Percentiles rank a stretch among this genome's conserved stretches.
Conservation (phyloP, 116 monocot species). For the Iris pallida region DNA sequence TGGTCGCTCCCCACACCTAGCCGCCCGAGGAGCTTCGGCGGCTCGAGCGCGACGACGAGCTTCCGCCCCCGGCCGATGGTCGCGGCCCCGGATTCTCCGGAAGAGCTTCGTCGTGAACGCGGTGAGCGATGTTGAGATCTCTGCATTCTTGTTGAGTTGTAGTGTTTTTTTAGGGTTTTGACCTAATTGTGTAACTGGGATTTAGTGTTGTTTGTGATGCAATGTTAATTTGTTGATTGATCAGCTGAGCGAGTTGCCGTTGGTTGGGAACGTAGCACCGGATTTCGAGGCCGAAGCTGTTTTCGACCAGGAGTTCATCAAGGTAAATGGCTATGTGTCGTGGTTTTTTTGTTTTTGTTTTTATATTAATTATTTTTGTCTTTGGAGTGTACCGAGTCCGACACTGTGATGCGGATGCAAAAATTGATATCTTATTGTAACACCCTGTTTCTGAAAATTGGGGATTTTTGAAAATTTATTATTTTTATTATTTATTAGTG, state of each 20-base stretch:
- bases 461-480: too few relatives aligned
- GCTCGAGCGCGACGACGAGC: conserved; percentile 20
- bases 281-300: conserved; percentile 87
- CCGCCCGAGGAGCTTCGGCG: conserved; percentile 32
- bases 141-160: not conserved
- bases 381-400: not conserved
- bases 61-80: conserved; percentile 14
- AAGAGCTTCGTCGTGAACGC: conserved; percentile 58
- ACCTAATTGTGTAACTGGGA: not conserved
- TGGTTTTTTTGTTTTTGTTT: too few relatives aligned
- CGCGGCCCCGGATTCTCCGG: conserved; percentile 25
- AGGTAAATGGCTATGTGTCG: conserved; percentile 22
- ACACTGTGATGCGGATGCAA: too few relatives aligned
- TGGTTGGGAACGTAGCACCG: conserved; percentile 74
- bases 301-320: conserved; percentile 84
- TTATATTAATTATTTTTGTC: not conserved
- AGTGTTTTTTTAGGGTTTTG: not conserved
- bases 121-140: conserved; percentile 6
- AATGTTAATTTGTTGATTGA: not conserved
- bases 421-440: too few relatives aligned
- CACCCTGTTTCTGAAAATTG: too few relatives aligned
- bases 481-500: too few relatives aligned
- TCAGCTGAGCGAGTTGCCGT: conserved; percentile 34
- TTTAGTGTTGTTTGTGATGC: not conserved
- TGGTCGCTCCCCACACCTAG: conserved; percentile 13